phyloP scores from a whole-genome alignment of 2,329 filamentous ascomycete genomes.

The Dothideomycetes sp. region DNA sequence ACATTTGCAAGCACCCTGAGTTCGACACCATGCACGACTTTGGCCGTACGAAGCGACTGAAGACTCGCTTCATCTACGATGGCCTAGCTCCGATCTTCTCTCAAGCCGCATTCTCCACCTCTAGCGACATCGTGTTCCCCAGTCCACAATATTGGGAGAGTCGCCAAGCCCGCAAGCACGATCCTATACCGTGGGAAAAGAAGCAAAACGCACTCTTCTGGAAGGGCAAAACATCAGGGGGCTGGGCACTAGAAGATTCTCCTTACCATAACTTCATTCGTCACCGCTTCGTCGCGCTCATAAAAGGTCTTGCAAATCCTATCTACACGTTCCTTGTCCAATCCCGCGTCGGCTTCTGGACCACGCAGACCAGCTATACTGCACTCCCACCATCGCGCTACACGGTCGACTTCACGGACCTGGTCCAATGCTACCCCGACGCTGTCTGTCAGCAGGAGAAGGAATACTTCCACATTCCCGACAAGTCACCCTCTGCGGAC shows the following conservation, averaged over 20 bases:
- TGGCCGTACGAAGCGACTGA: constrained; percentile 31
- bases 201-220: constrained; percentile 46
- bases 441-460: constrained; percentile 21
- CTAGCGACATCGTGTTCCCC: constrained; percentile 39
- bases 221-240: constrained; percentile 46
- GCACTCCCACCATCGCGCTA: constrained; percentile 20
- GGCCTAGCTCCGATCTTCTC: constrained; percentile 37
- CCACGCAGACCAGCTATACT: constrained; percentile 6
- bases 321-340: constrained; percentile 9
- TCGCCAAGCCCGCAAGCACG: constrained; percentile 26
- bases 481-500: neutral
- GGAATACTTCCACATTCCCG: constrained; percentile 10
- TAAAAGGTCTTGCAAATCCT: constrained; percentile 12
- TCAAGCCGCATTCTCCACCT: constrained; percentile 32
- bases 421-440: constrained; percentile 33
- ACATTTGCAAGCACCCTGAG: constrained; percentile 37
- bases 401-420: constrained; percentile 34
- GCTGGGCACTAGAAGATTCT: constrained; percentile 37
- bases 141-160: constrained; percentile 30
- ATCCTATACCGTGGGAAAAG: constrained; percentile 41
- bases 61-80: constrained; percentile 30
- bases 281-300: constrained; percentile 31
- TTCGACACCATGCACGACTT: constrained; percentile 34
- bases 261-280: constrained; percentile 35
- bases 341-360: constrained; percentile 14